A percentile compares a stretch with the other conserved stretches of the same genome.
Conservation (phyloP, 164 flowering plant genomes). For the Sedum album region DNA sequence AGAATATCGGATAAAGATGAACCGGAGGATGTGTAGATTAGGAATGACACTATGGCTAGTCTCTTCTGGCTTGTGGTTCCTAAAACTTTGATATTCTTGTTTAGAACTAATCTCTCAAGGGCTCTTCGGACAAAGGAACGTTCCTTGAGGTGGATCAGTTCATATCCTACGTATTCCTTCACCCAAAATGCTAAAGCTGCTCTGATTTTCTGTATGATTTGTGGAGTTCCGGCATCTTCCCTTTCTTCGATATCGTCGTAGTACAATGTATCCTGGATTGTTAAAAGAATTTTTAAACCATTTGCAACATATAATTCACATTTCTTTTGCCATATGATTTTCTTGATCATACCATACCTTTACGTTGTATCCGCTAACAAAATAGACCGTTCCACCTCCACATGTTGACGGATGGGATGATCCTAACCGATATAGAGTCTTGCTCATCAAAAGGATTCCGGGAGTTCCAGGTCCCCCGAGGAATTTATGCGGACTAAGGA, state of each 20-base stretch:
- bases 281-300: background rate
- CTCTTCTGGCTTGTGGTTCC: constrained; percentile 48
- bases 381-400: constrained; percentile 72
- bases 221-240: constrained; percentile 80
- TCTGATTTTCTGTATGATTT: constrained; percentile 55
- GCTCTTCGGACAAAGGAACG: constrained; percentile 30
- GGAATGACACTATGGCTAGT: constrained; percentile 68
- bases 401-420: constrained; percentile 62
- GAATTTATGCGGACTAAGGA: constrained; percentile 74
- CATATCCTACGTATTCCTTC: constrained; percentile 66
- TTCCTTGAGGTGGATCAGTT: constrained; percentile 41
- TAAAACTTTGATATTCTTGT: constrained; percentile 41
- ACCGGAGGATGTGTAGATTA: constrained; percentile 35
- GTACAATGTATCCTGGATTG: constrained; percentile 62
- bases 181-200: constrained; percentile 77
- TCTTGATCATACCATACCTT: constrained; percentile 22
- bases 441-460: constrained; percentile 55
- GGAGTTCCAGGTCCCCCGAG: constrained; percentile 77
- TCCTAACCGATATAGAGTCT: constrained; percentile 35
- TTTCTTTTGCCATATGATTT: background rate
- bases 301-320: background rate
- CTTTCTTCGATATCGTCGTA: constrained; percentile 60
- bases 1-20: background rate
- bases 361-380: constrained; percentile 51
- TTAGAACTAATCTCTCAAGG: constrained; percentile 47